Base-by-base conservation (phyloP, 495 filamentous ascomycete species). In the Letharia columbiana region DNA sequence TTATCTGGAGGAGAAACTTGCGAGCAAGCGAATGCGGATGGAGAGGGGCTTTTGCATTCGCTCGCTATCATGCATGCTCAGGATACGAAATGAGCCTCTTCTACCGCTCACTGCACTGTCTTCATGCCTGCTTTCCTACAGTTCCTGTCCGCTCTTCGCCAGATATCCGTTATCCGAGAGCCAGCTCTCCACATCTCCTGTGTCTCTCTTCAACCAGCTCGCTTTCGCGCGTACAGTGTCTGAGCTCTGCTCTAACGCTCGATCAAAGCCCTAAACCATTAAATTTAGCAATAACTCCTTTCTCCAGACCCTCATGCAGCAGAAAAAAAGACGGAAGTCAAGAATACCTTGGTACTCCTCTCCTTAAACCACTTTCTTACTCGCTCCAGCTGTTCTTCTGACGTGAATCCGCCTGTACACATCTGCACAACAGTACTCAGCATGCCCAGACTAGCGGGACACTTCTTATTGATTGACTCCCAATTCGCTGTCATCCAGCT, bases 401-500 rank as follows among this genome's bases (percentile, higher is more conserved):
- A 86, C 63, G 87, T 89, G 80, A 97, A 96, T 72, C 88, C 86
- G 5, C 87, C 85, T 33, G 91, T 94, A 72, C 86, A 90, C 66
- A 96, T 89, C 65, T 86, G 85, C 8, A 98, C 90, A 68, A 98
- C 84, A 13, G 84, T 84, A 41, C 92, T 89, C 66, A 98, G 82
- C 87, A 98, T 95, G 57, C 85, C 84, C 39, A 94, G 77, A 42
- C 86, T 85, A 40, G 94, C 89, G 61, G 93, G 91, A 23, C 82
- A 76, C 72, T 89, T 89, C 82, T 89, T 85, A 76, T 84, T 81
- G 41, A 98, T 77, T 31, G 80, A 79, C 15, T 89, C 87, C 91
- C 92, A 98, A 80, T 96, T 93, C 63, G 85, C 79, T 73, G 86
- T 89, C 78, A 95, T 80, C 89, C 90, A 98, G 56, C 67, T 71